Evolutionary conservation across 192 early-diverging fungal species (phyloP), one percentile per base, ranked within the genome.

Genomic region (Dissophora globulifera): DNA sequence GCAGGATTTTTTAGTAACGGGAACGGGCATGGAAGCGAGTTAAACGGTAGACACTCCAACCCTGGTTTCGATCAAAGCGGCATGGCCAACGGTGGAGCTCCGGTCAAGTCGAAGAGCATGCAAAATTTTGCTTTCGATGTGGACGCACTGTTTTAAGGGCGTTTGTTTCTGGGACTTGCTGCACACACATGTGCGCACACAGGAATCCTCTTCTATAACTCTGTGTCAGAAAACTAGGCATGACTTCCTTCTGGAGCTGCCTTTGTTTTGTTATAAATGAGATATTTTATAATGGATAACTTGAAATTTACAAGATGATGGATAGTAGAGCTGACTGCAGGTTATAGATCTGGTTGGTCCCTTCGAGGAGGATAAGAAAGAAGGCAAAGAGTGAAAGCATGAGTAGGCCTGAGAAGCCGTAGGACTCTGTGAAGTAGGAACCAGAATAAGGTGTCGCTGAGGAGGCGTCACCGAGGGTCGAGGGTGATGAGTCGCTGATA

Each of bases 41-140:
- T 35, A 17, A 26, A 26, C 19, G 20, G 59, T 16, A 33, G 47
- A 38, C 6, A 25, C 17, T 38, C 35, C n/a, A 29, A 0, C 30
- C 20, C n/a, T 17, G 22, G 12, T 29, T 17, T 29, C 20, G 50
- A 16, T 17, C 4, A 40, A 19, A 31, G 50, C 16, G 25, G 31
- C 1, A 20, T 8, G 9, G 13, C 41, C 3, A 30, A 46, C 27
- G 19, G 48, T 40, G 50, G 58, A 42, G 29, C 27, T 17, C 29
- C 50, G 16, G 52, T 23, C 50, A 76, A 76, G 50, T n/a, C 63
- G 40, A 61, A 25, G 49, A 75, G 59, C 27, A 83, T 74, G 66
- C 74, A 49, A 62, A 79, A 49, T 67, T 86, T 70, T 79, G 13
- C 78, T 35, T 66, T 67, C 80, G 82, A 86, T 71, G 52, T 83